Evolutionary conservation across 2,329 filamentous ascomycete species (phyloP).

Genomic region (Botrytis medusae): DNA sequence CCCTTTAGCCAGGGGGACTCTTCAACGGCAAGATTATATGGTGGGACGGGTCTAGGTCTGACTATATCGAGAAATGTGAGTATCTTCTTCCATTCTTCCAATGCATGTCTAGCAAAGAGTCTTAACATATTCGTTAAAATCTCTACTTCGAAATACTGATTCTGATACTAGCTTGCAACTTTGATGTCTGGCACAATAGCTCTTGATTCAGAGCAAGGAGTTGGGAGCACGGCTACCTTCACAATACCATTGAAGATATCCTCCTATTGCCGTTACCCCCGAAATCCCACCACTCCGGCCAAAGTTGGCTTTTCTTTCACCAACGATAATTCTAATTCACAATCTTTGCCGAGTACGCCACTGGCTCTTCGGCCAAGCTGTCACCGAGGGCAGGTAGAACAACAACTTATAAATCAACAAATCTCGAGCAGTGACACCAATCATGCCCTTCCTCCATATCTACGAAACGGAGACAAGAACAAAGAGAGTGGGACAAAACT

Average conservation of each 20-base stretch:
- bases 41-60: constrained; percentile 72
- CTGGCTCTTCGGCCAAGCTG: constrained; percentile 5
- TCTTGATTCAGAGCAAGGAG: constrained; percentile 24
- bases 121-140: neutral
- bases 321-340: neutral
- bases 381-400: no score
- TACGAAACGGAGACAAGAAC: neutral
- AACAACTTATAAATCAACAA: constrained; percentile 25
- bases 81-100: neutral
- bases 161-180: constrained; percentile 27
- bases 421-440: constrained; percentile 22
- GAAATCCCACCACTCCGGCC: neutral
- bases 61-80: constrained; percentile 60
- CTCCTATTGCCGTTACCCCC: constrained; percentile 16
- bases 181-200: constrained; percentile 32
- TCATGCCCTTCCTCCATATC: constrained; percentile 10
- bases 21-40: constrained; percentile 75
- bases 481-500: neutral
- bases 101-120: neutral
- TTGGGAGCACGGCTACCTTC: constrained; percentile 33
- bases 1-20: constrained; percentile 79
- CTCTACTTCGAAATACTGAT: neutral
- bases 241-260: constrained; percentile 30
- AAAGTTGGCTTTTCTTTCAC: neutral
- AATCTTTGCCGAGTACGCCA: neutral